Evolutionary conservation across 1,139 yeast species (phyloP), one percentile per base, ranked within the genome.

Genomic region (Suhomyces anneliseae): DNA sequence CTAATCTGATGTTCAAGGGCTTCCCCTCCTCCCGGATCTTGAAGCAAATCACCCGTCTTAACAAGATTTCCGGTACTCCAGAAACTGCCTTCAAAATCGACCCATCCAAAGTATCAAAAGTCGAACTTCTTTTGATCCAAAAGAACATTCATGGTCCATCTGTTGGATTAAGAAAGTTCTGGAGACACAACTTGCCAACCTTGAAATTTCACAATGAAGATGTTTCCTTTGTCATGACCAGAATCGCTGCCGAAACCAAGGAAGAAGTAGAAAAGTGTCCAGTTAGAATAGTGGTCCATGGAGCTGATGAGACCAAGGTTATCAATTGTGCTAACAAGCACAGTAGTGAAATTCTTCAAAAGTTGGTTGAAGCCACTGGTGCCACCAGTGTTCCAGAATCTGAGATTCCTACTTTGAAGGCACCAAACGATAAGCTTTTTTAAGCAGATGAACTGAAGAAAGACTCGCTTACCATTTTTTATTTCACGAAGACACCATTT

Each of bases 121-220:
- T 72, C 37, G 76, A 72, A 53, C 54, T 72, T 33, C 54, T 64
- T 36, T 55, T 70, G 42, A 65, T 68, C 43, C 65, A 64, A 40
- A 54, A 58, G 46, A 61, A 59, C 45, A 58, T 57, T 15, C 64
- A 65, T 46, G 64, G 61, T 29, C 69, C 74, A 10, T 62, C 74
- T 10, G 56, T 61, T 14, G 79, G 79, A 1, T 61, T 75, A 49
- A 69, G 66, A 55, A 64, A 67, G 46, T 88, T 90, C 67, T 87
- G 95, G 95, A 81, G 80, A 58, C 70, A 74, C 43, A 79, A 82
- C 65, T 72, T 90, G 49, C 96, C 95, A 19, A 82, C 90, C 11
- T 73, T 90, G 50, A 86, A 83, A 62, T 90, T 87, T 66, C 92
- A 89, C 69, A 90, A 90, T 65, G 93, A 93, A 31, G 70, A 73